A percentile compares a stretch with the other conserved stretches of the same genome.
phyloP scores from a whole-genome alignment of 2,329 filamentous ascomycete species.

The Aquanectria penicillioides region DNA sequence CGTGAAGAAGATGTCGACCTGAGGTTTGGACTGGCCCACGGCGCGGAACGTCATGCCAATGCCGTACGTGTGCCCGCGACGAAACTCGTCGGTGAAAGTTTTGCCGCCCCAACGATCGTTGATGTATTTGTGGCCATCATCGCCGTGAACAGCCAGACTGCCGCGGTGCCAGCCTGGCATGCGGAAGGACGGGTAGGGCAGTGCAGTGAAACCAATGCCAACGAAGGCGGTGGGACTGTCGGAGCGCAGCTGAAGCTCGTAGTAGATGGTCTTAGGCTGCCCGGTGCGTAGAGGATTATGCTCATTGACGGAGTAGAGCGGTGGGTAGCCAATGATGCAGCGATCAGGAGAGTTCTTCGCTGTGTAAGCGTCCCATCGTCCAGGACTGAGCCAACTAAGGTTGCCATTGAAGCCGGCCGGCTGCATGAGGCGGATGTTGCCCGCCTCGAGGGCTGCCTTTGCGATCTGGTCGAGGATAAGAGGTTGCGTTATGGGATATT shows the following conservation, averaged over 20 bases:
- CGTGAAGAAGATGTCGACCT: slow-evolving; percentile 70
- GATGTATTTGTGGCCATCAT: slow-evolving; percentile 80
- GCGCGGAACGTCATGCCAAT: slow-evolving; percentile 73
- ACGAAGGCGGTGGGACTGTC: slow-evolving; percentile 61
- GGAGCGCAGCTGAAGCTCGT: slow-evolving; percentile 69
- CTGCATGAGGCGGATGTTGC: slow-evolving; percentile 64
- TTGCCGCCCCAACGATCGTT: slow-evolving; percentile 80
- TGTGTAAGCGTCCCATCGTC: slow-evolving; percentile 62
- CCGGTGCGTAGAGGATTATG: slow-evolving; percentile 63
- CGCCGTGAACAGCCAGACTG: slow-evolving; percentile 79
- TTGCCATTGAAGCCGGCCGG: slow-evolving; percentile 60
- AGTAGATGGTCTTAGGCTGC: slow-evolving; percentile 70
- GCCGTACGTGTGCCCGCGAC: slow-evolving; percentile 73
- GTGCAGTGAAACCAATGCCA: slow-evolving; percentile 75
- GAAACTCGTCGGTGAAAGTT: slow-evolving; percentile 72
- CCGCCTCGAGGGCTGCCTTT: slow-evolving; percentile 57
- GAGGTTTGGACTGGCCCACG: slow-evolving; percentile 40
- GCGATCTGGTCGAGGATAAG: slow-evolving; percentile 58
- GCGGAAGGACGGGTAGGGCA: slow-evolving; percentile 81
- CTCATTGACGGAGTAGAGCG: slow-evolving; percentile 71
- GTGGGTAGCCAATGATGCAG: slow-evolving; percentile 73
- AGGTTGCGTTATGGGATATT: slow-evolving; percentile 67
- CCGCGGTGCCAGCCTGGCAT: slow-evolving; percentile 85
- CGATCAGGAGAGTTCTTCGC: slow-evolving; percentile 63
- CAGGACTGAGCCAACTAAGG: slow-evolving; percentile 56